Evolutionary conservation across 108 stramenopile species (phyloP).

Genomic region (Parietichytrium sp.): DNA sequence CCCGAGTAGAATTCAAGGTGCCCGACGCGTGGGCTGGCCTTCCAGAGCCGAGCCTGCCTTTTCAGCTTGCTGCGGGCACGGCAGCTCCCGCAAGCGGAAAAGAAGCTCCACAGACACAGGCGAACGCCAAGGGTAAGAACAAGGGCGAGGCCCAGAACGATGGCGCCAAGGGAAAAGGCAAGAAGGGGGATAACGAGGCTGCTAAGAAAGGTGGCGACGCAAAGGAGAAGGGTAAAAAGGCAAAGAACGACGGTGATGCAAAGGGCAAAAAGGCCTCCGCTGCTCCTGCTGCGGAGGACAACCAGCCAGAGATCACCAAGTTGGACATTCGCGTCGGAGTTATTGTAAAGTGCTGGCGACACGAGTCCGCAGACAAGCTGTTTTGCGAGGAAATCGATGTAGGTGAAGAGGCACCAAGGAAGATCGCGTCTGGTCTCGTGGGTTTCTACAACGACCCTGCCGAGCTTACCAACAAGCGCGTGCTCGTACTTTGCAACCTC

Average conservation of each 20-base stretch:
- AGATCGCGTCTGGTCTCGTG: constrained; percentile 82
- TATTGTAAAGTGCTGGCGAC: constrained; percentile 87
- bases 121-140: too few relatives aligned
- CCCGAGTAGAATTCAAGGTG: background rate
- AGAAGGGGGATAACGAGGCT: background rate
- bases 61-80: too few relatives aligned
- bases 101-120: too few relatives aligned
- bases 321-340: constrained; percentile 85
- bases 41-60: too few relatives aligned
- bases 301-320: constrained; percentile 20
- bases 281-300: constrained; percentile 26
- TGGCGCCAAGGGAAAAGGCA: background rate
- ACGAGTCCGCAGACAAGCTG: constrained; percentile 90
- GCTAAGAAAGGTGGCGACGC: background rate
- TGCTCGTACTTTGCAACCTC: constrained; percentile 92
- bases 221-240: constrained; percentile 1
- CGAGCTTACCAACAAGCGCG: constrained; percentile 81
- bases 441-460: constrained; percentile 79
- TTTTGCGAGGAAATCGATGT: constrained; percentile 96
- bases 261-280: background rate
- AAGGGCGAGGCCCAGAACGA: background rate
- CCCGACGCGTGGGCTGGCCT: background rate
- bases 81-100: background rate
- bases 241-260: background rate
- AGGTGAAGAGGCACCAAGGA: constrained; percentile 82